phyloP scores from a whole-genome alignment of 345 rosid genomes.

The Dipteronia dyeriana region DNA sequence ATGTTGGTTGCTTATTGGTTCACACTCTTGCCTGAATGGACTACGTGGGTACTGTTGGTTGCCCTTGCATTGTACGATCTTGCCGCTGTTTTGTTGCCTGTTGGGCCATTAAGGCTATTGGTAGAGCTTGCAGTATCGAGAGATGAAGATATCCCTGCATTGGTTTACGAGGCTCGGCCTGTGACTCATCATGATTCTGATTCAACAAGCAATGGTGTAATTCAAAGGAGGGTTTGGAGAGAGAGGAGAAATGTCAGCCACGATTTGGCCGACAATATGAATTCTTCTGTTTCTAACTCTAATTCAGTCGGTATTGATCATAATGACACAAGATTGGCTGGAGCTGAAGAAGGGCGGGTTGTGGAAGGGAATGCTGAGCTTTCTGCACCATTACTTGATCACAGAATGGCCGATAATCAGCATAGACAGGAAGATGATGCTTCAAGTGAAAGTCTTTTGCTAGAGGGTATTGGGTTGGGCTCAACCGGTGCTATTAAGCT shows the following conservation, averaged over 20 bases:
- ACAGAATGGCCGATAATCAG: slow-evolving; percentile 25
- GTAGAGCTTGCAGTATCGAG: slow-evolving; percentile 96
- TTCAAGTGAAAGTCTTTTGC: slow-evolving; percentile 44
- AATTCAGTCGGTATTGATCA: slow-evolving; percentile 15
- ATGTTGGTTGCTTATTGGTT: slow-evolving; percentile 92
- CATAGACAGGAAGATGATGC: slow-evolving; percentile 29
- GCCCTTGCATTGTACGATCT: slow-evolving; percentile 86
- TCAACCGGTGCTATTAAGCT: slow-evolving; percentile 88
- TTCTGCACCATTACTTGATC: slow-evolving; percentile 64
- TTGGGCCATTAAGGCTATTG: slow-evolving; percentile 82
- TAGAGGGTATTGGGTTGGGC: slow-evolving; percentile 93
- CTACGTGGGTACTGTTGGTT: slow-evolving; percentile 85
- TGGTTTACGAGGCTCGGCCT: slow-evolving; percentile 91
- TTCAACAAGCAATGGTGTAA: slow-evolving; percentile 23
- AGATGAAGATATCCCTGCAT: slow-evolving; percentile 94
- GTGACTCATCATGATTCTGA: slow-evolving; percentile 46
- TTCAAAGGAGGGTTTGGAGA: slow-evolving; percentile 81
- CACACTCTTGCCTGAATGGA: slow-evolving; percentile 90
- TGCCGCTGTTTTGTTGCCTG: slow-evolving; percentile 92
- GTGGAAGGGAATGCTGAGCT: slow-evolving; percentile 47
- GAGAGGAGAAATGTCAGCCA: slow-evolving; percentile 37
- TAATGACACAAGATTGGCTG: slow-evolving; percentile 27
- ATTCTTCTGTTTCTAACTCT: slow-evolving; percentile 14
- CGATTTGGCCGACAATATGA: slow-evolving; percentile 23
- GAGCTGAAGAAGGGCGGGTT: slow-evolving; percentile 43